Evolutionary conservation across 2,329 filamentous ascomycete species (phyloP).

Genomic region (Bipolaris bicolor): DNA sequence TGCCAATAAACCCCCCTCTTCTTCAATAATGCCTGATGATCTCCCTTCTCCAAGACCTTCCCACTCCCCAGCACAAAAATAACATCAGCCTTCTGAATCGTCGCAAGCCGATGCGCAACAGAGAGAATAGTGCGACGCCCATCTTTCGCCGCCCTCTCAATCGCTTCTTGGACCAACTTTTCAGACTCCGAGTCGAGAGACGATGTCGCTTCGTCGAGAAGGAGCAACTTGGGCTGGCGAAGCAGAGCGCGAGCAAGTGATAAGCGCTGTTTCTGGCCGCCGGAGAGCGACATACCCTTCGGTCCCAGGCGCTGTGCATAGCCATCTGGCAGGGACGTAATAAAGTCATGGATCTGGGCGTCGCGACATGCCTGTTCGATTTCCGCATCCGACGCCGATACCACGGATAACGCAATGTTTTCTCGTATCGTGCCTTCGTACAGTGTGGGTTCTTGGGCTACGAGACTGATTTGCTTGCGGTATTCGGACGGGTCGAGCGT

Average conservation of each 20-base stretch:
- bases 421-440: constrained; percentile 53
- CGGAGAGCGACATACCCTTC: constrained; percentile 43
- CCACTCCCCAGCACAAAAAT: constrained; percentile 48
- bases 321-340: constrained; percentile 42
- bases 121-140: constrained; percentile 39
- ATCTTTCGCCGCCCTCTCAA: constrained; percentile 41
- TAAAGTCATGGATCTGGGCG: constrained; percentile 51
- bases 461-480: constrained; percentile 52
- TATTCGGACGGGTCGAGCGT: constrained; percentile 47
- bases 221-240: constrained; percentile 38
- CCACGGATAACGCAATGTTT: constrained; percentile 47
- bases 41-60: constrained; percentile 42
- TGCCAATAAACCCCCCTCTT: constrained; percentile 44
- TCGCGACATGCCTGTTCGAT: constrained; percentile 43
- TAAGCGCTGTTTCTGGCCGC: constrained; percentile 47
- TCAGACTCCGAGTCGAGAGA: constrained; percentile 45
- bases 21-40: constrained; percentile 39
- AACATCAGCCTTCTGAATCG: constrained; percentile 47
- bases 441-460: constrained; percentile 55
- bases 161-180: constrained; percentile 43
- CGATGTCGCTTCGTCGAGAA: constrained; percentile 47
- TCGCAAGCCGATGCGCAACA: constrained; percentile 47
- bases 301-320: constrained; percentile 46
- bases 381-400: constrained; percentile 34
- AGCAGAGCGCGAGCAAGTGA: constrained; percentile 44